A percentile compares a stretch with the other conserved stretches of the same genome.
These are phyloP conservation scores for Pichia sp. DNA, from an alignment of 1,139 yeast species.

Conservation along the genomic window DNA sequence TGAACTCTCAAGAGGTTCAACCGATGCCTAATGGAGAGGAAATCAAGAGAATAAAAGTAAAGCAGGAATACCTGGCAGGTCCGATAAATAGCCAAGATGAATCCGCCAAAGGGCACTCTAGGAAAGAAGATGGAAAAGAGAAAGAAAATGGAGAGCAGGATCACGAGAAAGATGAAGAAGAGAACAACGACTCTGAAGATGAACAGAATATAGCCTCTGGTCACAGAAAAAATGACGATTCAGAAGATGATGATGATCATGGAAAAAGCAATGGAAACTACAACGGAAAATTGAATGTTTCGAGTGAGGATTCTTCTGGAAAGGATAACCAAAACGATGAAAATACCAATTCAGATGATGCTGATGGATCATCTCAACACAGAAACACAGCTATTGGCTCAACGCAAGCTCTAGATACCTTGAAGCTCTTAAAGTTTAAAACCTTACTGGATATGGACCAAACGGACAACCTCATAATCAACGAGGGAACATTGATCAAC, in stretches of 20 bases:
- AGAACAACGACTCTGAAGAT: not conserved
- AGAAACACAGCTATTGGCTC: not conserved
- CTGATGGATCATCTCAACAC: not conserved
- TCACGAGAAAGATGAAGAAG: conserved; percentile 1
- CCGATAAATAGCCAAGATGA: not conserved
- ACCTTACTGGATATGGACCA: not conserved
- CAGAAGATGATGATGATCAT: not conserved
- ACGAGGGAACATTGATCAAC: not conserved
- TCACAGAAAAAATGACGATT: not conserved
- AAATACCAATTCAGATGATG: not conserved
- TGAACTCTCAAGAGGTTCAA: conserved; percentile 4
- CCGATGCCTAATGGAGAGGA: not conserved
- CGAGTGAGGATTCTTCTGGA: not conserved
- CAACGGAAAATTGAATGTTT: not conserved
- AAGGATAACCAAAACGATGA: not conserved
- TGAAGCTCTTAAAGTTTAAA: conserved; percentile 1
- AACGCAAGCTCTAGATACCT: not conserved
- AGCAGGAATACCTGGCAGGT: not conserved
- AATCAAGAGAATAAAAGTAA: not conserved
- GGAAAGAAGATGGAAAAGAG: not conserved
- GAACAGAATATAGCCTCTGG: not conserved
- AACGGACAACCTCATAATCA: not conserved
- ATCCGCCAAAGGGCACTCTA: no score
- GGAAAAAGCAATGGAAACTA: not conserved
- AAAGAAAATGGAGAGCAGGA: not conserved